Evolutionary conservation across 73 alveolate genomes (phyloP), one percentile per base, ranked within the genome.

Genomic region (Paramecium tetraurelia): DNA sequence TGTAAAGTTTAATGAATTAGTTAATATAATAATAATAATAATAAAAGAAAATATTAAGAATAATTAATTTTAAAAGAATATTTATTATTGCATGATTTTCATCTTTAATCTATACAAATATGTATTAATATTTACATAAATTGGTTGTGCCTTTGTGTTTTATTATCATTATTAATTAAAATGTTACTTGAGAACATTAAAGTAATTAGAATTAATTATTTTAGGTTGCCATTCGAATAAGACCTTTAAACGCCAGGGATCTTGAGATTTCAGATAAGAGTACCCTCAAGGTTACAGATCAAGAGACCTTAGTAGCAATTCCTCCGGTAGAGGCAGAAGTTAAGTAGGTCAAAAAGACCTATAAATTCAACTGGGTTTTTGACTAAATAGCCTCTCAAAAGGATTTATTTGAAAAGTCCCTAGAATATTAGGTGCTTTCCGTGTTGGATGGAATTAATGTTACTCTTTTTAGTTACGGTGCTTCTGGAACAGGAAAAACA

Each of bases 131-230:
- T 53, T 53, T 53, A 53, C 69, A 53, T 53, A 18, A 53, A 53
- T 53, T 53, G 14, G 69, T 53, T 53, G 31, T n/a, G 69, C 18
- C 10, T 53, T 18, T 53, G 31, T 18, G 1, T 1, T 4, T 40
- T 18, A 53, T 53, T 3, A 53, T 18, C 69, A 53, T 53, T 53
- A 53, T 53, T 53, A 48, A 53, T 53, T 53, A 18, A 68, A 68
- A 68, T 68, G 40, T 31, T 68, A 33, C 86, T 72, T 33, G 90
- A 80, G n/a, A 80, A 44, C 75, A 80, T 80, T 8, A 80, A 80
- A 41, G 90, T 80, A 80, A 38, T 24, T 27, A 22, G 18, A 16
- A 72, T 12, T 21, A 11, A 20, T 18, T 44, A 5, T 36, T 14
- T 2, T 44, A 80, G 90, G 90, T 80, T 43, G 70, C 76, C 18